phyloP scores from a whole-genome alignment of 1,284 basidiomycete species.

The Irpex lacteus region DNA sequence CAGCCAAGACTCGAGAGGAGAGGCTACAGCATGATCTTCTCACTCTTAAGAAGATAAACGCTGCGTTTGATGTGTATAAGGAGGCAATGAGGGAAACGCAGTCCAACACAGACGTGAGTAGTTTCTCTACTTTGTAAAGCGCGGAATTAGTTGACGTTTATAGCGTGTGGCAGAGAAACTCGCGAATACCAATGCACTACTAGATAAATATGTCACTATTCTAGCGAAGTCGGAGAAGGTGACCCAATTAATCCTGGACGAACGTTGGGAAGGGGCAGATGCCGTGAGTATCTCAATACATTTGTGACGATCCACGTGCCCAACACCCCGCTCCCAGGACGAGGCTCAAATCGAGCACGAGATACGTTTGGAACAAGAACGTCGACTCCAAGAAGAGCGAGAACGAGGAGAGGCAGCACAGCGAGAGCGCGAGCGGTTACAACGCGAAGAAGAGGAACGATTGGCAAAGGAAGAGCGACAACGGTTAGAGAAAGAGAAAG shows the following conservation, averaged over 20 bases:
- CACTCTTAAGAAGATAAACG: constrained; percentile 68
- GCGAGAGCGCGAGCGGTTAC: constrained; percentile 47
- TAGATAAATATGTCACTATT: constrained; percentile 70
- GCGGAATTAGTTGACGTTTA: neutral
- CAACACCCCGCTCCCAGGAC: constrained; percentile 42
- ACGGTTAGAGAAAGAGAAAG: constrained; percentile 28
- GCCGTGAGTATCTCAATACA: constrained; percentile 41
- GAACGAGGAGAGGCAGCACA: constrained; percentile 43
- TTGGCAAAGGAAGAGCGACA: constrained; percentile 46
- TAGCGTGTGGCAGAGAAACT: constrained; percentile 65
- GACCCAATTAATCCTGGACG: constrained; percentile 67
- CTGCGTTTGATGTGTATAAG: constrained; percentile 61
- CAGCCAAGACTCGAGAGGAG: constrained; percentile 58
- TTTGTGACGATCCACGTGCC: neutral
- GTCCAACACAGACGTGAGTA: constrained; percentile 63
- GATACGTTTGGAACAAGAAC: constrained; percentile 43
- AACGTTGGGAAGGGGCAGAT: constrained; percentile 69
- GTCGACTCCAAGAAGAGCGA: constrained; percentile 45
- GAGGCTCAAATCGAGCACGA: constrained; percentile 52
- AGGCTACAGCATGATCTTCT: constrained; percentile 70
- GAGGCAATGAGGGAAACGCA: constrained; percentile 60
- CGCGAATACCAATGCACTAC: constrained; percentile 63
- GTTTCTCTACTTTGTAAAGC: neutral
- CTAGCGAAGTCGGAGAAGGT: constrained; percentile 68
- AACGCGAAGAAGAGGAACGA: constrained; percentile 50